Percentiles rank a stretch among this genome's conserved stretches.
Evolutionary conservation across 805 yeast genomes (phyloP).

Genomic region (Nakazawaea wyomingensis): DNA sequence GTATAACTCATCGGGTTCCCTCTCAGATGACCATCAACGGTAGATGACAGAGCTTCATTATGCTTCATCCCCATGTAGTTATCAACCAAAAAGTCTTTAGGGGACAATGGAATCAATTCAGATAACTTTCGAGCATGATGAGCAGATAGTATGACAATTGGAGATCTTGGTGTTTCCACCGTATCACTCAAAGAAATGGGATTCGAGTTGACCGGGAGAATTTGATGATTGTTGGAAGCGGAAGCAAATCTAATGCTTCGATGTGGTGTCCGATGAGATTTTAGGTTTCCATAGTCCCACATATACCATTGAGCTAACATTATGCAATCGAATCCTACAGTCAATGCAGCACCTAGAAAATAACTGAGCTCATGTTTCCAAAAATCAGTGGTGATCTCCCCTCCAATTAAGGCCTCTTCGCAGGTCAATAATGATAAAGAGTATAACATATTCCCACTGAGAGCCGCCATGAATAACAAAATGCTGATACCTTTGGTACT

Average conservation of each 20-base stretch:
- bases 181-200: slow-evolving; percentile 9
- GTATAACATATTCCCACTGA: slow-evolving; percentile 45
- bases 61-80: slow-evolving; percentile 16
- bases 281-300: slow-evolving; percentile 20
- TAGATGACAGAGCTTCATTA: neutral
- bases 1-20: neutral
- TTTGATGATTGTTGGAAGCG: neutral
- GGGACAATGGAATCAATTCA: slow-evolving; percentile 30
- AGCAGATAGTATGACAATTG: slow-evolving; percentile 22
- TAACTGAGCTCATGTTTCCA: slow-evolving; percentile 36
- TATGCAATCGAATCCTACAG: slow-evolving; percentile 40
- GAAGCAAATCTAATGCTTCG: neutral
- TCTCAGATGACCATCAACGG: neutral
- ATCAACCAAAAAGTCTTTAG: slow-evolving; percentile 29
- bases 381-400: slow-evolving; percentile 28
- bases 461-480: slow-evolving; percentile 42
- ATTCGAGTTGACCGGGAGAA: neutral
- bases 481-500: slow-evolving; percentile 50
- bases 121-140: slow-evolving; percentile 25
- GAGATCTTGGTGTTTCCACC: slow-evolving; percentile 3
- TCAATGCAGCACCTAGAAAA: slow-evolving; percentile 48
- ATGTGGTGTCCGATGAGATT: neutral
- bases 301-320: slow-evolving; percentile 39
- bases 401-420: slow-evolving; percentile 33
- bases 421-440: slow-evolving; percentile 43